Evolutionary conservation across 805 yeast genomes (phyloP).

Genomic region (Yarrowia sp.): DNA sequence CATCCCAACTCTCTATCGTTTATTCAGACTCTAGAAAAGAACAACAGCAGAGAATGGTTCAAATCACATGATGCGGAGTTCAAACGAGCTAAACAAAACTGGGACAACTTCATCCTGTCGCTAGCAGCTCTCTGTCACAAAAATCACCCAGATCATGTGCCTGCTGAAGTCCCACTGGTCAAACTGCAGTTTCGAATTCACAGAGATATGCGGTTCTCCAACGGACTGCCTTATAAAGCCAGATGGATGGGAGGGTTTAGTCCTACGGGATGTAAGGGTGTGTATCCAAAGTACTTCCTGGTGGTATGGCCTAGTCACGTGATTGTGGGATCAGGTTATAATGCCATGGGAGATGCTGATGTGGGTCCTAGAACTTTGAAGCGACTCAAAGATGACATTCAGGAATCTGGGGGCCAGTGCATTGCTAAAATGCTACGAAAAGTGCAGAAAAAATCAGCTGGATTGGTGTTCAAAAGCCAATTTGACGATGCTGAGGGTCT

Average conservation of each 20-base stretch:
- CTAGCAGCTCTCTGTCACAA: slow-evolving; percentile 2
- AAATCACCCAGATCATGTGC: slow-evolving; percentile 12
- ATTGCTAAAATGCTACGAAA: slow-evolving; percentile 8
- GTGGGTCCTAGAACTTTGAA: slow-evolving; percentile 18
- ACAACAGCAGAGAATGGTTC: slow-evolving; percentile 22
- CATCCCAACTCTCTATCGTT: slow-evolving; percentile 12
- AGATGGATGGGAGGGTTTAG: slow-evolving; percentile 16
- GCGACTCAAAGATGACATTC: slow-evolving; percentile 7
- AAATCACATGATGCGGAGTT: background rate
- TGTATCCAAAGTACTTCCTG: slow-evolving; percentile 9
- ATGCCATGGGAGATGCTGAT: slow-evolving; percentile 17
- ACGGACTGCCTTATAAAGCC: slow-evolving; percentile 7
- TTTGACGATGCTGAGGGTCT: slow-evolving; percentile 16
- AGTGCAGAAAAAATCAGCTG: slow-evolving; percentile 13
- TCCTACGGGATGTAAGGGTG: slow-evolving; percentile 16
- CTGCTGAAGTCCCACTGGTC: slow-evolving; percentile 12
- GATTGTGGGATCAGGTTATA: slow-evolving; percentile 7
- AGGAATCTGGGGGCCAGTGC: background rate
- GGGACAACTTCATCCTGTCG: slow-evolving; percentile 8
- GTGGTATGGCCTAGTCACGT: background rate
- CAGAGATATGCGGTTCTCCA: slow-evolving; percentile 18
- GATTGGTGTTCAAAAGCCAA: slow-evolving; percentile 1
- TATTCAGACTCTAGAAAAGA: background rate
- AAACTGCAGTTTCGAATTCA: slow-evolving; percentile 21
- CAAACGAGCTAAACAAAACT: slow-evolving; percentile 23